These are phyloP conservation scores for Tripterygium wilfordii DNA, from an alignment of 177 flowering plant species.

Conservation along the genomic window DNA sequence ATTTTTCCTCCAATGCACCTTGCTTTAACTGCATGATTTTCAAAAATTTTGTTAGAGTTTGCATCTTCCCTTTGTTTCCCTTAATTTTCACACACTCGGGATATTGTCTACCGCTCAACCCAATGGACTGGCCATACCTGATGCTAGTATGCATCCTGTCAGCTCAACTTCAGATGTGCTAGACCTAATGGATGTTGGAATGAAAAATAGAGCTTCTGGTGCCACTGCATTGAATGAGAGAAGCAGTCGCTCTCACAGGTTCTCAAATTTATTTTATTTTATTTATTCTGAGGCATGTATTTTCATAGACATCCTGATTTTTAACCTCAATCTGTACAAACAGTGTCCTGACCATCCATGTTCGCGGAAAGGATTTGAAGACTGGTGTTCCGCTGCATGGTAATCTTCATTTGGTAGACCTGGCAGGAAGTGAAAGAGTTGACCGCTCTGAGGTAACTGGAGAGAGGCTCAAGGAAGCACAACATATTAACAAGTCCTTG, in stretches of 20 bases:
- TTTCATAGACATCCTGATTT: background rate
- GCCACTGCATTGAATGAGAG: conserved; percentile 68
- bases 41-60: too few relatives aligned
- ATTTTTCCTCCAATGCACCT: too few relatives aligned
- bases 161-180: conserved; percentile 45
- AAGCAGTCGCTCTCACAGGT: conserved; percentile 85
- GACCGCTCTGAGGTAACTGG: conserved; percentile 74
- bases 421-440: conserved; percentile 79
- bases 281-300: background rate
- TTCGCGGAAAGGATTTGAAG: conserved; percentile 50
- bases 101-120: conserved; percentile 45
- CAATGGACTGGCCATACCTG: conserved; percentile 68
- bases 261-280: conserved; percentile 1
- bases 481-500: conserved; percentile 72
- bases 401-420: conserved; percentile 72
- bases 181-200: conserved; percentile 50
- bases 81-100: conserved; percentile 65
- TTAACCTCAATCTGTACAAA: background rate
- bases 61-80: too few relatives aligned
- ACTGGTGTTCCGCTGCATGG: conserved; percentile 33
- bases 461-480: conserved; percentile 70
- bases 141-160: conserved; percentile 59
- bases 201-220: conserved; percentile 46
- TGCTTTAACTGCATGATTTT: too few relatives aligned
- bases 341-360: conserved; percentile 61